Conservation (phyloP, 192 early-diverging fungal genomes). For the Chytriomyces sp. region DNA sequence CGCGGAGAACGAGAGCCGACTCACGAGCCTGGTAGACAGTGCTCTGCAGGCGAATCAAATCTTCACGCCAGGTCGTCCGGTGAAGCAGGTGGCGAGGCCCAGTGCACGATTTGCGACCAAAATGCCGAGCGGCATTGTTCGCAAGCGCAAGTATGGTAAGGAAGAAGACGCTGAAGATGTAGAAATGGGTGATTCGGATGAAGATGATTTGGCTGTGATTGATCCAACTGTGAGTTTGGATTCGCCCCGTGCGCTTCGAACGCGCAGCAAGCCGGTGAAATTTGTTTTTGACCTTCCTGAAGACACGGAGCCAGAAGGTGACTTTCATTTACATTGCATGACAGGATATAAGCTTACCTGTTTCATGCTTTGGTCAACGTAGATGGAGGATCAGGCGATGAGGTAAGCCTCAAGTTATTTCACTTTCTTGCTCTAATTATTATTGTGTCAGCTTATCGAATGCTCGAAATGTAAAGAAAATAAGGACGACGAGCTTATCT, state of each 20-base stretch:
- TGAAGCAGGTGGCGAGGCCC: neutral
- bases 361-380: no score
- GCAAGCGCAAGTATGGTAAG: neutral
- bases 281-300: neutral
- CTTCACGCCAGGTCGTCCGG: neutral
- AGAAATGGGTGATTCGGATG: neutral
- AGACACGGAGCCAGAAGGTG: conserved; percentile 10
- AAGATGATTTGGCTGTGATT: neutral
- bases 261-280: neutral
- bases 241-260: conserved; percentile 2
- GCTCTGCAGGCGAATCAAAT: conserved; percentile 1
- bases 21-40: neutral
- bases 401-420: neutral
- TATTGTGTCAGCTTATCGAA: neutral
- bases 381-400: neutral
- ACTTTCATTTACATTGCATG: no score
- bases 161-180: neutral
- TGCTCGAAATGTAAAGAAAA: conserved; percentile 52
- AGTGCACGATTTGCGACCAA: neutral
- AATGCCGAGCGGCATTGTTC: neutral
- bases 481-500: conserved; percentile 49
- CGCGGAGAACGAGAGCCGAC: neutral
- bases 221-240: neutral
- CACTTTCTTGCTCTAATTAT: neutral
- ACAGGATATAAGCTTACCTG: no score